A percentile compares a stretch with the other conserved stretches of the same genome.
Evolutionary conservation across 2,329 filamentous ascomycete species (phyloP).

Genomic region (Trichoderma harzianum): DNA sequence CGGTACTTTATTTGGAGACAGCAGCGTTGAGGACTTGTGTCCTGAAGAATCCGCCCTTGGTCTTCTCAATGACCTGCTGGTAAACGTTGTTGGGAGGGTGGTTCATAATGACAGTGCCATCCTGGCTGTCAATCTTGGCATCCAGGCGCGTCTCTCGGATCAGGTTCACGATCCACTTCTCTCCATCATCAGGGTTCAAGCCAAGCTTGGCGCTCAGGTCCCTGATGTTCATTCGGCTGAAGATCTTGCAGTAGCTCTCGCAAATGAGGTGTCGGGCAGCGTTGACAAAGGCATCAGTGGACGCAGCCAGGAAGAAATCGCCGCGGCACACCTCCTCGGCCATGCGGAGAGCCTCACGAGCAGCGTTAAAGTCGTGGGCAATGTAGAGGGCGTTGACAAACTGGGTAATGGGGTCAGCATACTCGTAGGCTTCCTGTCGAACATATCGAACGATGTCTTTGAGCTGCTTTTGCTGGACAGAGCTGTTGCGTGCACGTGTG

Average conservation of each 20-base stretch:
- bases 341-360: slow-evolving; percentile 78
- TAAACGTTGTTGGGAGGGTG: slow-evolving; percentile 98
- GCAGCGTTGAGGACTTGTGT: slow-evolving; percentile 86
- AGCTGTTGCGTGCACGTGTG: slow-evolving; percentile 73
- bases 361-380: slow-evolving; percentile 84
- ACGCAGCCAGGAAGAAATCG: slow-evolving; percentile 91
- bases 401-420: slow-evolving; percentile 90
- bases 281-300: slow-evolving; percentile 87
- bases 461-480: slow-evolving; percentile 93
- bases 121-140: slow-evolving; percentile 99
- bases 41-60: slow-evolving; percentile 97
- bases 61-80: slow-evolving; percentile 98
- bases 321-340: slow-evolving; percentile 87
- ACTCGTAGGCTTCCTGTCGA: slow-evolving; percentile 96
- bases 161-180: slow-evolving; percentile 99
- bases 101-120: slow-evolving; percentile 99
- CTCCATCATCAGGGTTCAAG: slow-evolving; percentile 87
- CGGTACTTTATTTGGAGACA: slow-evolving; percentile 49
- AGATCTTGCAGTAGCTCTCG: slow-evolving; percentile 99
- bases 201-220: slow-evolving; percentile 90
- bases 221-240: slow-evolving; percentile 96
- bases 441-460: slow-evolving; percentile 97
- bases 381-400: slow-evolving; percentile 96
- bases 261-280: slow-evolving; percentile 94
- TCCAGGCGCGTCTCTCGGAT: slow-evolving; percentile 97